phyloP scores from a whole-genome alignment of 2,329 filamentous ascomycete genomes.

The Scopulariopsis brevicaulis region DNA sequence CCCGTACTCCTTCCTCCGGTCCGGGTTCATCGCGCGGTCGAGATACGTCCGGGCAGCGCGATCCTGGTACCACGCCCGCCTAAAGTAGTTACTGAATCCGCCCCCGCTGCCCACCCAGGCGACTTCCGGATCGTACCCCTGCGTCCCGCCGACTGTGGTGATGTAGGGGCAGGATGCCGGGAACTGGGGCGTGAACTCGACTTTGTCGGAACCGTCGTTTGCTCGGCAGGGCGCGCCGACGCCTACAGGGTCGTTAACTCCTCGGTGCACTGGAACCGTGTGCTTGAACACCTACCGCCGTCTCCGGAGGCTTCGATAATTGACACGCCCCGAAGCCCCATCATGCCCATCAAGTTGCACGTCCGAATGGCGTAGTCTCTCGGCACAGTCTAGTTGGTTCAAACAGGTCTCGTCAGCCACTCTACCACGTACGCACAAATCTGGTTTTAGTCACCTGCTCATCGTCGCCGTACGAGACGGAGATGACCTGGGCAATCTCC shows the following conservation, averaged over 20 bases:
- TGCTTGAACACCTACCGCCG: constrained; percentile 6
- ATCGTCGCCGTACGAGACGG: constrained; percentile 56
- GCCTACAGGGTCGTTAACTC: constrained; percentile 12
- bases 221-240: constrained; percentile 22
- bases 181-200: constrained; percentile 21
- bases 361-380: constrained; percentile 38
- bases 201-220: constrained; percentile 20
- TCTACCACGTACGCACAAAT: neutral
- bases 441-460: constrained; percentile 30
- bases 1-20: constrained; percentile 35
- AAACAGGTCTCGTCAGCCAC: neutral
- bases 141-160: constrained; percentile 50
- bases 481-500: constrained; percentile 47
- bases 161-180: constrained; percentile 44
- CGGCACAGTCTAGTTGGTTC: constrained; percentile 33
- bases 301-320: constrained; percentile 58
- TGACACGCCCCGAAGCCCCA: constrained; percentile 55
- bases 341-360: constrained; percentile 48
- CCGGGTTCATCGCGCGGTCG: constrained; percentile 8
- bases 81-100: constrained; percentile 36
- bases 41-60: constrained; percentile 32
- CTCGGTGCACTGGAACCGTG: neutral
- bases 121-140: constrained; percentile 35
- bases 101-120: constrained; percentile 40
- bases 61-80: constrained; percentile 30